phyloP scores from a whole-genome alignment of 306 rosid genomes.

The Senna tora region DNA sequence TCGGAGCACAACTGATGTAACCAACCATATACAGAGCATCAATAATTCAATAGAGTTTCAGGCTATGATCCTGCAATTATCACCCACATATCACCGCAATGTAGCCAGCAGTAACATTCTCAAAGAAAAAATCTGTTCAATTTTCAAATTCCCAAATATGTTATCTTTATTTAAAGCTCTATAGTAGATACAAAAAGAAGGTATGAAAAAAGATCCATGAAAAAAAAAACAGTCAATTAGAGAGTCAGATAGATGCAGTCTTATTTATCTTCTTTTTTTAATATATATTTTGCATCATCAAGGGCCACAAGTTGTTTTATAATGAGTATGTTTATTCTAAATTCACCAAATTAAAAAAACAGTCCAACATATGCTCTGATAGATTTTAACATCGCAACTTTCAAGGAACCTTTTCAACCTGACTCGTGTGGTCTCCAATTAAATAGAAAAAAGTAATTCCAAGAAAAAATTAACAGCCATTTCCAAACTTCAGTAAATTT shows the following conservation, averaged over 20 bases:
- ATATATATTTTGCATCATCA: neutral
- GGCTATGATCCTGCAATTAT: neutral
- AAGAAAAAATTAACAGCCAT: neutral
- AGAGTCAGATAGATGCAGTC: neutral
- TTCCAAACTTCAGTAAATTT: constrained; percentile 19
- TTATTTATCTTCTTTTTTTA: neutral
- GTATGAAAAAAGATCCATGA: neutral
- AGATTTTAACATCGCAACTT: constrained; percentile 7
- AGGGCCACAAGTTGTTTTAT: neutral
- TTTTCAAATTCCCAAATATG: neutral
- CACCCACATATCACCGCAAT: neutral
- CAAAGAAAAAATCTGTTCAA: neutral
- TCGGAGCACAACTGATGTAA: neutral
- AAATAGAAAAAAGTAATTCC: neutral
- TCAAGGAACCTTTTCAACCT: no score
- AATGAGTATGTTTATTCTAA: neutral
- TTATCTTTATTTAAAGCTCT: neutral
- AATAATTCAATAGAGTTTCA: neutral
- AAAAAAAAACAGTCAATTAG: neutral
- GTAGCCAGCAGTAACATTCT: neutral
- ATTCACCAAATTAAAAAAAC: neutral
- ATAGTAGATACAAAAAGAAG: neutral
- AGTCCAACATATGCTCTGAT: neutral
- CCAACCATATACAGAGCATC: neutral
- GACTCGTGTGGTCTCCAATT: neutral